phyloP scores from a whole-genome alignment of 768 basidiomycete species.

The Dioszegia aurantiaca region DNA sequence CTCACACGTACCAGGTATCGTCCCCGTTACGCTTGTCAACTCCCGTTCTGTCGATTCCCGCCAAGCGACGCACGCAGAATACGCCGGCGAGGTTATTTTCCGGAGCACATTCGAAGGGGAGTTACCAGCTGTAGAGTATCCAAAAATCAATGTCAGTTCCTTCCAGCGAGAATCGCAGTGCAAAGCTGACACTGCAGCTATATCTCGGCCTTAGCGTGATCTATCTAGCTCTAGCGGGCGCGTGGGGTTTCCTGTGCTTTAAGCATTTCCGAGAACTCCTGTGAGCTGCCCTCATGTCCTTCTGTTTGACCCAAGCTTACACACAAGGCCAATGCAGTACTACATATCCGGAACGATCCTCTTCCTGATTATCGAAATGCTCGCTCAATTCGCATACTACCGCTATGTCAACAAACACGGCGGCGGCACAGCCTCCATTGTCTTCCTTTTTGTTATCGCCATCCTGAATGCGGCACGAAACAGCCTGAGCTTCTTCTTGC shows the following conservation, averaged over 20 bases:
- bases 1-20: constrained; percentile 60
- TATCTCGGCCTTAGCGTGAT: constrained; percentile 78
- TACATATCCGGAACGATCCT: constrained; percentile 85
- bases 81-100: constrained; percentile 77
- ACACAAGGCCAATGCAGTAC: constrained; percentile 58
- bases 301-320: too few species aligned
- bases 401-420: constrained; percentile 73
- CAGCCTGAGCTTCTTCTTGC: constrained; percentile 86
- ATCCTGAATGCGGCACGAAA: constrained; percentile 92
- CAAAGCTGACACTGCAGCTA: constrained; percentile 59
- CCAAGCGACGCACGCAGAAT: constrained; percentile 71
- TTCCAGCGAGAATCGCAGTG: not conserved
- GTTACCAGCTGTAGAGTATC: constrained; percentile 89
- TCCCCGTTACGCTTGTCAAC: constrained; percentile 79
- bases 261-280: constrained; percentile 76
- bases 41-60: constrained; percentile 45
- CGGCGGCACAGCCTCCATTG: constrained; percentile 55
- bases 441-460: constrained; percentile 90
- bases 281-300: constrained; percentile 58
- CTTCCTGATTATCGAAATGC: constrained; percentile 88
- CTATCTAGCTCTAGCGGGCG: constrained; percentile 66
- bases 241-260: constrained; percentile 83
- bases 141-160: constrained; percentile 81
- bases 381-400: constrained; percentile 89
- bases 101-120: constrained; percentile 82